Evolutionary conservation across 768 basidiomycete species (phyloP).

Genomic region (Termitomyces sp.): DNA sequence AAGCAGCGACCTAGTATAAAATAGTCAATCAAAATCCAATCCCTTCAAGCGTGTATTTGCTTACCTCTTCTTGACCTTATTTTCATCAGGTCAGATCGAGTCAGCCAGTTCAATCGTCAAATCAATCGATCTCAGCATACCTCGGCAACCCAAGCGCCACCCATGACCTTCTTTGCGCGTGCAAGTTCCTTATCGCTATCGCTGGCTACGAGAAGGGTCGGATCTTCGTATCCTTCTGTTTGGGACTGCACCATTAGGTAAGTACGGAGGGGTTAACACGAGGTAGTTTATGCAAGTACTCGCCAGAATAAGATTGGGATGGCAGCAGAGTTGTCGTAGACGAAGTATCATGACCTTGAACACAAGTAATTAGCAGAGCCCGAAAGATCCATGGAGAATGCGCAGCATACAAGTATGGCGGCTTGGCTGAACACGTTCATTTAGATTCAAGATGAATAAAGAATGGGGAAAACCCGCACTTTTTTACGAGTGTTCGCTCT

Average conservation of each 20-base stretch:
- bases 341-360: slow-evolving; percentile 68
- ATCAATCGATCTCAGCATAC: slow-evolving; percentile 17
- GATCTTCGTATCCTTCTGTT: slow-evolving; percentile 46
- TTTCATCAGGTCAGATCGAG: not conserved
- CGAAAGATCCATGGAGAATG: not conserved
- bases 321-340: slow-evolving; percentile 69
- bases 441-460: not conserved
- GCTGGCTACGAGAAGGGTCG: slow-evolving; percentile 41
- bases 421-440: slow-evolving; percentile 34
- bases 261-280: not conserved
- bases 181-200: slow-evolving; percentile 53
- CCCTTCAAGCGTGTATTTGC: not conserved
- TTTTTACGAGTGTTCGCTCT: slow-evolving; percentile 64
- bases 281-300: slow-evolving; percentile 16
- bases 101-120: not conserved
- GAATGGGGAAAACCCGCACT: slow-evolving; percentile 34
- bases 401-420: slow-evolving; percentile 35
- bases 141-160: slow-evolving; percentile 35
- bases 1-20: slow-evolving; percentile 35
- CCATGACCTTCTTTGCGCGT: slow-evolving; percentile 50
- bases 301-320: slow-evolving; percentile 68
- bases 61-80: slow-evolving; percentile 35
- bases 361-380: not conserved
- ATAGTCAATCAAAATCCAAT: not conserved
- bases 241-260: slow-evolving; percentile 26